These are phyloP conservation scores for Zanthoxylum bungeanum DNA, from an alignment of 345 rosid species.

Conservation along the genomic window DNA sequence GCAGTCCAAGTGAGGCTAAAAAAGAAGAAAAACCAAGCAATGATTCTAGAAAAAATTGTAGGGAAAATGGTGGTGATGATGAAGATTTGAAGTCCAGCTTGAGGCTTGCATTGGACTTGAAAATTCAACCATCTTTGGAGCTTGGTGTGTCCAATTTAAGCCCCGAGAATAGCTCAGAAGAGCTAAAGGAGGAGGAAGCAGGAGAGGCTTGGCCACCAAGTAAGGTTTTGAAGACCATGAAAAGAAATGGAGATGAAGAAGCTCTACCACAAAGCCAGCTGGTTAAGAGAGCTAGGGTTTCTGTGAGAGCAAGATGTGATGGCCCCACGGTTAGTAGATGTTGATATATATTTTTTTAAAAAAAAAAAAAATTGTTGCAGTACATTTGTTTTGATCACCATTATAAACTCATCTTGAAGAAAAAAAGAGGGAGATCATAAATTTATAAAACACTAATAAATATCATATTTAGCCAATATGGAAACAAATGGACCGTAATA, in stretches of 20 bases:
- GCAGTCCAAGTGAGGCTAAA: constrained; percentile 27
- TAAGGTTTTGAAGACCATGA: constrained; percentile 44
- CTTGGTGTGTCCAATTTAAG: constrained; percentile 27
- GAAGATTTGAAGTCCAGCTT: constrained; percentile 48
- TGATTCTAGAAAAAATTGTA: constrained; percentile 17
- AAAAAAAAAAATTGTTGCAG: no score
- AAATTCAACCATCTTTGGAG: constrained; percentile 21
- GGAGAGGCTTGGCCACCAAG: constrained; percentile 50
- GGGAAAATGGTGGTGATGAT: constrained; percentile 13
- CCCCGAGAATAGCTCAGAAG: constrained; percentile 33
- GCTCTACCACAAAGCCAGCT: constrained; percentile 46
- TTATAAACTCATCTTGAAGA: no score
- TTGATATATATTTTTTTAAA: background rate
- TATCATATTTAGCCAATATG: no score
- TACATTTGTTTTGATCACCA: background rate
- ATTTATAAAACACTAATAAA: no score
- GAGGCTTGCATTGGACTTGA: constrained; percentile 51
- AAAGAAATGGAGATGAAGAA: constrained; percentile 43
- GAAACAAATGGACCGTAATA: no score
- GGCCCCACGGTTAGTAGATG: constrained; percentile 57
- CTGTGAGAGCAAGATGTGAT: constrained; percentile 84
- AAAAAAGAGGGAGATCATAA: no score
- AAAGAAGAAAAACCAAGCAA: constrained; percentile 33
- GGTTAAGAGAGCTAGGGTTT: constrained; percentile 86
- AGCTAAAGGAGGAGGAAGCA: constrained; percentile 35